Percentiles rank a stretch among this genome's conserved stretches.
Evolutionary conservation across 2,329 filamentous ascomycete genomes (phyloP).

Genomic region (Colletotrichum sublineola): DNA sequence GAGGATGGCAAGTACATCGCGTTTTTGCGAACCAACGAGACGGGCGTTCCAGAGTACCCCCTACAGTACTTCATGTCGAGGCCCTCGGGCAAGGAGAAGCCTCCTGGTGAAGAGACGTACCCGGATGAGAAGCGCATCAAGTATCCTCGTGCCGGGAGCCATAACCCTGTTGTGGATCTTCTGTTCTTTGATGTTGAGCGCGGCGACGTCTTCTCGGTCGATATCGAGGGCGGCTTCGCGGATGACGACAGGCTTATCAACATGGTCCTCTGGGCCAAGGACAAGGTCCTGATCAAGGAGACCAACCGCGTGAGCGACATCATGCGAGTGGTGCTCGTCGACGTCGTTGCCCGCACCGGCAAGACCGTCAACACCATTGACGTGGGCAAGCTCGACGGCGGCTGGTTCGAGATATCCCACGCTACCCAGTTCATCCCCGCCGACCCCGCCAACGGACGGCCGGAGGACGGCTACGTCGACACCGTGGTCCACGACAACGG

Average conservation of each 20-base stretch:
- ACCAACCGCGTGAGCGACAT: constrained; percentile 95
- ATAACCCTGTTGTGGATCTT: constrained; percentile 90
- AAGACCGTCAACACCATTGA: constrained; percentile 85
- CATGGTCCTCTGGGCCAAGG: constrained; percentile 90
- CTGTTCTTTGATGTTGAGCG: constrained; percentile 89
- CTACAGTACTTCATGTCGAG: constrained; percentile 93
- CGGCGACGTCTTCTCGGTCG: constrained; percentile 82
- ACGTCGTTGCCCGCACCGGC: constrained; percentile 79
- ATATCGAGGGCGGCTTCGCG: constrained; percentile 81
- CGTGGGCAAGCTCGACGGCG: constrained; percentile 87
- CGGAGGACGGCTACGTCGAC: constrained; percentile 92
- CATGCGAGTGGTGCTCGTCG: constrained; percentile 88
- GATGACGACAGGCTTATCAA: constrained; percentile 91
- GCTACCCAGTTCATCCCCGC: constrained; percentile 88
- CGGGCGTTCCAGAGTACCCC: constrained; percentile 89
- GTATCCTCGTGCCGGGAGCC: constrained; percentile 94
- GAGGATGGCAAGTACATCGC: constrained; percentile 84
- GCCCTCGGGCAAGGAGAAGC: constrained; percentile 79
- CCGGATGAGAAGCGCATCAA: constrained; percentile 94
- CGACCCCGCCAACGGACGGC: constrained; percentile 80
- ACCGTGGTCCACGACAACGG: constrained; percentile 87
- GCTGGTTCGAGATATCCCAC: constrained; percentile 96
- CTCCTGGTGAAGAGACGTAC: constrained; percentile 84
- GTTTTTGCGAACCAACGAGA: constrained; percentile 90
- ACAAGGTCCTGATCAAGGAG: constrained; percentile 87